Base-by-base conservation (phyloP, 2,329 filamentous ascomycete species). In the Arachnomyces sp. region DNA sequence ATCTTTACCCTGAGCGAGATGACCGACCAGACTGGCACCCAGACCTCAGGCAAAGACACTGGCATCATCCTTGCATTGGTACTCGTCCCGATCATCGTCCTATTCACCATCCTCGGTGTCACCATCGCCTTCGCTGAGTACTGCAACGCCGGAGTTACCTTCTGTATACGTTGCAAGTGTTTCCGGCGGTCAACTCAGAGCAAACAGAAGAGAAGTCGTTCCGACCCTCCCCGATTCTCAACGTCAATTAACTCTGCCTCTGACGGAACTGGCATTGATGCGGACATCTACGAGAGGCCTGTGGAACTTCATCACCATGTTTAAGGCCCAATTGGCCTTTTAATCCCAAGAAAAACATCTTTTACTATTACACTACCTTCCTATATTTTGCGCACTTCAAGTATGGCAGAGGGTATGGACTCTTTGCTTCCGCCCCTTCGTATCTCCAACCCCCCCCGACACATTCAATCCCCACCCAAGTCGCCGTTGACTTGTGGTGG, bases 351-450 rank as follows among this genome's bases (percentile, higher is more conserved):
- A 9, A 9, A 5, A 9, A 25, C 20, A 25, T 5, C 20, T 9
- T 9, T 25, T 25, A 5, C 20, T 25, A n/a, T 34, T 34, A 11
- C 28, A 33, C 18, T 8, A 31, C 8, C 15, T 20, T 15, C 20
- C 28, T 17, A 17, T 36, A 28, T 36, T 31, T 16, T 9, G 5
- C 20, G 20, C 5, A 25, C 20, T 25, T 5, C 9, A 25, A 25
- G 20, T 9, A 25, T 25, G 20, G 20, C 5, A 9, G 20, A 25
- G 20, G 20, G 9, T 25, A 57, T 60, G 46, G 52, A 57, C 37
- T 41, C 53, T 31, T 50, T 49, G 41, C 67, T 72, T 13, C 62
- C 62, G 25, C 74, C 75, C 8, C 54, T 77, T 28, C 67, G 70
- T 31, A 72, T 77, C 50, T 54, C 68, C 50, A 77, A 74, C 52